Conservation (phyloP, 2,329 filamentous ascomycete genomes). For the Calonectria henricotiae region DNA sequence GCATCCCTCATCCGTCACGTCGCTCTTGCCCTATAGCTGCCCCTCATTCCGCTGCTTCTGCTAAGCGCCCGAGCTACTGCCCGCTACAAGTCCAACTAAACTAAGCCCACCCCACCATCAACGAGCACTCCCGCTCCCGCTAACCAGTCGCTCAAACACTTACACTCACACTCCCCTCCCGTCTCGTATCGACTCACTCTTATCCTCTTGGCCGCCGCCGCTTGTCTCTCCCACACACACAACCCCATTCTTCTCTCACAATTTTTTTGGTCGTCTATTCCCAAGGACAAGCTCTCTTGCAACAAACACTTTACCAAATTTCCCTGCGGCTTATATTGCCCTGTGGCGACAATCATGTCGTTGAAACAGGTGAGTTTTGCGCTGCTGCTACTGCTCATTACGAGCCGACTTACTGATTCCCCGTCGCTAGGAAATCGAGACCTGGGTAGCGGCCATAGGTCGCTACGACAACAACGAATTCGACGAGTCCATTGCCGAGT, state of each 20-base stretch:
- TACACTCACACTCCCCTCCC: conserved; percentile 22
- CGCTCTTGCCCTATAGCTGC: conserved; percentile 39
- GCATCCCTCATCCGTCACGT: conserved; percentile 41
- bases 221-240: conserved; percentile 44
- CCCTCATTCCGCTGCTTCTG: conserved; percentile 31
- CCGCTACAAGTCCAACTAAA: conserved; percentile 32
- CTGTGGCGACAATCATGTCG: conserved; percentile 66
- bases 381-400: conserved; percentile 24
- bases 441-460: conserved; percentile 92
- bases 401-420: conserved; percentile 41
- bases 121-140: conserved; percentile 30
- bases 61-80: conserved; percentile 50
- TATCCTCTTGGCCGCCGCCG: conserved; percentile 34
- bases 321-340: conserved; percentile 46
- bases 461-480: conserved; percentile 99
- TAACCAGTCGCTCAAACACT: conserved; percentile 6
- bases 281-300: conserved; percentile 23
- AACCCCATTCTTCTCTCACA: conserved; percentile 32
- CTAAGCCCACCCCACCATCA: conserved; percentile 35
- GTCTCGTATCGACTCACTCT: conserved; percentile 45
- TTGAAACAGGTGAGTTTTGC: conserved; percentile 71
- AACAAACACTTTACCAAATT: conserved; percentile 19
- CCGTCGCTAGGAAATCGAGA: conserved; percentile 91
- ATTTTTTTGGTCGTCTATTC: conserved; percentile 26
- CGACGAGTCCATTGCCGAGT: conserved; percentile 87